Base-by-base conservation (phyloP, 164 flowering plant genomes). In the Liriodendron chinense region DNA sequence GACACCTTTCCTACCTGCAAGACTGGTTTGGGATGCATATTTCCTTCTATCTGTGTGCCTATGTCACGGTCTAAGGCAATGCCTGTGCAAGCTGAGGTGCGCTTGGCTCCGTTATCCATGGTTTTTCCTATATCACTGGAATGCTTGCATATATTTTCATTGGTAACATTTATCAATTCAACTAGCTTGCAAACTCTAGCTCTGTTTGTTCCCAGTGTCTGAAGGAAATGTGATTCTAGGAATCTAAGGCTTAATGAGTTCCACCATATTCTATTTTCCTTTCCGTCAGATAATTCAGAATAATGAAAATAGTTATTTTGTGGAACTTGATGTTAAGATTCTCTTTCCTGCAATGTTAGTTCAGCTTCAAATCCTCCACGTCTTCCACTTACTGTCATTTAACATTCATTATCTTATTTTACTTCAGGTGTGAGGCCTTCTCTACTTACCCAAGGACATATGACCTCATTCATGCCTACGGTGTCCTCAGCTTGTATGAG, bases 381-480 rank as follows among this genome's bases (percentile, higher is more conserved):
- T 79, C 23, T 56, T 75, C 3, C 61, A 10, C 10, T 7, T 12
- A 34, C 47, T 47, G 12, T 20, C 63, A 70, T 70, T 47, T 23
- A 34, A 53, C 26, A 70, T 13, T 1, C 7, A 47, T 24, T 50
- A 13, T 57, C 56, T 69, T 24, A 1, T 68, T 22, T 57, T 73
- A 7, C 69, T 81, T 73, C 86, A 93, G 98, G 98, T 91, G 98
- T 79, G 98, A 93, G 81, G 98, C 89, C 65, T 93, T 93, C 86
- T 93, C 98, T 47, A 93, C 98, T 4, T 93, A 93, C 80, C 97
- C 95, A 34, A 90, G 97, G 85, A 82, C 95, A 69, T 92, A 91
- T 67, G 95, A 92, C 68, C 78, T 92, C 77, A 87, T 93, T 77
- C 97, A 93, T 79, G 96, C 91, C 47, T 84, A 56, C 80, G 96